These are phyloP conservation scores for Vinca minor DNA, from an alignment of 257 asterid species.

Conservation along the genomic window DNA sequence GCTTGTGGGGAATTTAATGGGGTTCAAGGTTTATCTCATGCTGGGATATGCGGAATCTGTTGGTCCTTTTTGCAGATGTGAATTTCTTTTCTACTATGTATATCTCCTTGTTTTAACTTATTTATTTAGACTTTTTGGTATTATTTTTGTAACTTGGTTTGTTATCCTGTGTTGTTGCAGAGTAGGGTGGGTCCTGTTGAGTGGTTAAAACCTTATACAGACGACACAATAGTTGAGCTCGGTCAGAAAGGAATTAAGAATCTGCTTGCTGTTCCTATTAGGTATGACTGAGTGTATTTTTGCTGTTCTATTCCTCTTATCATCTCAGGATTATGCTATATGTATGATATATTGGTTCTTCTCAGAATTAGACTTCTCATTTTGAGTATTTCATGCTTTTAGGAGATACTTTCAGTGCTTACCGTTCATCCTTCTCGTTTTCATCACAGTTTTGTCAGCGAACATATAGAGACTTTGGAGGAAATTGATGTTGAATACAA, in stretches of 20 bases:
- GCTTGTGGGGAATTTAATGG: background rate
- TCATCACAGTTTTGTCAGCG: conserved; percentile 80
- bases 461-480: conserved; percentile 95
- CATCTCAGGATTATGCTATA: background rate
- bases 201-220: conserved; percentile 98
- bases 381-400: background rate
- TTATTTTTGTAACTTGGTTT: conserved; percentile 2
- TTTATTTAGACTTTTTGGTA: background rate
- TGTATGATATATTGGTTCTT: background rate
- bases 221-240: conserved; percentile 84
- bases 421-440: conserved; percentile 12
- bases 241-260: conserved; percentile 88
- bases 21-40: background rate
- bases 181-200: conserved; percentile 99
- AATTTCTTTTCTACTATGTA: background rate
- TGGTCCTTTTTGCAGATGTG: background rate
- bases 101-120: background rate
- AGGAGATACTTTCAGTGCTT: conserved; percentile 5
- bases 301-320: background rate
- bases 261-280: conserved; percentile 97
- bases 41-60: background rate
- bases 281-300: conserved; percentile 34
- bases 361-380: background rate
- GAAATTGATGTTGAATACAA: conserved; percentile 98
- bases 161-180: conserved; percentile 43